Evolutionary conservation across 2,329 filamentous ascomycete species (phyloP).

Genomic region (Fonsecaea monophora): DNA sequence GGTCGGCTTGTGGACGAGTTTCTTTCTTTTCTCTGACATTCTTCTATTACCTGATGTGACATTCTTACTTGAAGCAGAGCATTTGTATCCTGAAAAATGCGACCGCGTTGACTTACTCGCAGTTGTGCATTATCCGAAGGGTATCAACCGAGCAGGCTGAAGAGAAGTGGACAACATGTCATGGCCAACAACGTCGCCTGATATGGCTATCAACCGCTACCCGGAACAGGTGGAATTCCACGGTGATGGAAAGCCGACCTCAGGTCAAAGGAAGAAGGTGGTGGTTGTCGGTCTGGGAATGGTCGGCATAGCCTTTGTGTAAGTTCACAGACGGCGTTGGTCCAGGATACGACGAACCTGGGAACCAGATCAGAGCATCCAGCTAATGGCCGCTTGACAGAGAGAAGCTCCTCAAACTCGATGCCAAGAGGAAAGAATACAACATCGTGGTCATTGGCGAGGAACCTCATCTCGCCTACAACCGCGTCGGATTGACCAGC

Average conservation of each 20-base stretch:
- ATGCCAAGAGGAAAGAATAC: conserved; percentile 76
- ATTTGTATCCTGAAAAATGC: background rate
- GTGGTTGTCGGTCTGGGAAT: conserved; percentile 90
- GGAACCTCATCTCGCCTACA: conserved; percentile 86
- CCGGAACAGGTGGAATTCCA: conserved; percentile 39
- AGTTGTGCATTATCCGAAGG: background rate
- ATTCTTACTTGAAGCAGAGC: background rate
- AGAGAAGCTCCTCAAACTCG: conserved; percentile 87
- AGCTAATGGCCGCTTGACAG: conserved; percentile 53
- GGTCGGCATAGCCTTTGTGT: conserved; percentile 91
- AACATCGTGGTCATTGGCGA: conserved; percentile 86
- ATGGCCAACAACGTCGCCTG: conserved; percentile 38
- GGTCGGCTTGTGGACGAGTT: background rate
- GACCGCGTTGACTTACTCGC: background rate
- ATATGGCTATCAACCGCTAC: conserved; percentile 41
- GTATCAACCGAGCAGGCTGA: background rate
- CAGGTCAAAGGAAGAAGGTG: conserved; percentile 65
- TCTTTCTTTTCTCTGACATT: background rate
- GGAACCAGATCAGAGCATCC: background rate
- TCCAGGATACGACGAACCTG: background rate
- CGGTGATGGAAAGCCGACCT: conserved; percentile 26
- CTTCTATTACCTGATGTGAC: background rate
- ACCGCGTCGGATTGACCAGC: conserved; percentile 84
- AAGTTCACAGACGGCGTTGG: conserved; percentile 48
- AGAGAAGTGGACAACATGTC: conserved; percentile 12